These are phyloP conservation scores for Triticum urartu DNA, from an alignment of 176 grass and related monocot species.

Conservation along the genomic window DNA sequence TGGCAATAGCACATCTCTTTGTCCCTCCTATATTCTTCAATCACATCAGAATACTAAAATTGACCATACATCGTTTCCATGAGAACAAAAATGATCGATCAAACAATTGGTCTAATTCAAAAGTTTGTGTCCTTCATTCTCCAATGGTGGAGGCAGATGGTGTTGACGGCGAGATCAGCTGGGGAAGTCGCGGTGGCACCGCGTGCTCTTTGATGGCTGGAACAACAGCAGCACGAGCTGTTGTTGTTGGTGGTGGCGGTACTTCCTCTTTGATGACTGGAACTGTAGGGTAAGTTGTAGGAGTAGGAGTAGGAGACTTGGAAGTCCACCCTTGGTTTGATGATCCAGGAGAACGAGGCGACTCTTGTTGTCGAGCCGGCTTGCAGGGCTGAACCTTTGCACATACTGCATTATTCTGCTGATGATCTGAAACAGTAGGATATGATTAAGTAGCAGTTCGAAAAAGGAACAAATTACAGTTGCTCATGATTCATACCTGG, in stretches of 20 bases:
- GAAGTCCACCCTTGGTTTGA: background rate
- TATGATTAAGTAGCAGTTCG: too few relatives aligned
- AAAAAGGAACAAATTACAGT: too few relatives aligned
- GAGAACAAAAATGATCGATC: too few relatives aligned
- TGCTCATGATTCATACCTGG: too few relatives aligned
- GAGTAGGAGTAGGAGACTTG: background rate
- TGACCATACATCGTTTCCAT: too few relatives aligned
- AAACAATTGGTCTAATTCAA: too few relatives aligned
- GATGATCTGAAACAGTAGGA: too few relatives aligned
- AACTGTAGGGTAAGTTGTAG: background rate
- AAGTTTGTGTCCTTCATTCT: too few relatives aligned
- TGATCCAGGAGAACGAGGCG: background rate
- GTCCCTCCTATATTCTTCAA: too few relatives aligned
- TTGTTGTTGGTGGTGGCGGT: background rate
- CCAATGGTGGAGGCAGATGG: slow-evolving; percentile 25
- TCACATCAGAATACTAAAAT: too few relatives aligned
- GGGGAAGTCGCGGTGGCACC: background rate
- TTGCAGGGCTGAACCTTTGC: background rate
- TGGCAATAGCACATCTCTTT: too few relatives aligned
- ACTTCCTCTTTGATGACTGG: background rate
- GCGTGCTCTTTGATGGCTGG: background rate
- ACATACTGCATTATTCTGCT: too few relatives aligned
- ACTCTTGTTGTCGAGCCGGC: background rate
- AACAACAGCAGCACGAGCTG: background rate
- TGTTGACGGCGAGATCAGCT: background rate